phyloP scores from a whole-genome alignment of 2,329 filamentous ascomycete genomes.

The Venturiaceae sp. region DNA sequence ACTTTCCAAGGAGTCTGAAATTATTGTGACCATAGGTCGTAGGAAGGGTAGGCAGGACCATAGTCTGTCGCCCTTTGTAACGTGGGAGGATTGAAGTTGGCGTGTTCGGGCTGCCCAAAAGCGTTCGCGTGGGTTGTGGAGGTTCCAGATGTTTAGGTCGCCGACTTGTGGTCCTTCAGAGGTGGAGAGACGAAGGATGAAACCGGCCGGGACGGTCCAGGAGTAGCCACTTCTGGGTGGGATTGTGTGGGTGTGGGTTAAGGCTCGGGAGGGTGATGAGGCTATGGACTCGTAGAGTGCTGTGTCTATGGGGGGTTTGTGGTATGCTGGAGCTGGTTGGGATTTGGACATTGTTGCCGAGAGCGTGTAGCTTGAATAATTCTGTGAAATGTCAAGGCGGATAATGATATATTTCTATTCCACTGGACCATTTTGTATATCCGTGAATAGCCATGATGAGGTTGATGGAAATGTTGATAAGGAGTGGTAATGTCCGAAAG shows the following conservation, averaged over 20 bases:
- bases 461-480: background rate
- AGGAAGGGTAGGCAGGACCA: slow-evolving; percentile 74
- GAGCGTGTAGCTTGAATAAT: too few relatives aligned
- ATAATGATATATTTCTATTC: background rate
- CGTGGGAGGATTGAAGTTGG: slow-evolving; percentile 69
- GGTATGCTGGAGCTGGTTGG: slow-evolving; percentile 1
- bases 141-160: slow-evolving; percentile 76
- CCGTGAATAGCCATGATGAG: background rate
- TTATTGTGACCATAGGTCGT: slow-evolving; percentile 62
- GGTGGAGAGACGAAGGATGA: slow-evolving; percentile 63
- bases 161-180: slow-evolving; percentile 73
- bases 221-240: slow-evolving; percentile 66
- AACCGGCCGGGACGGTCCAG: slow-evolving; percentile 60
- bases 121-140: slow-evolving; percentile 63
- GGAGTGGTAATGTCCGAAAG: background rate
- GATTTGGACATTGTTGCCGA: background rate
- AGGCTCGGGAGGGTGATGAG: slow-evolving; percentile 11
- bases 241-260: slow-evolving; percentile 46
- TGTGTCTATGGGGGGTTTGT: slow-evolving; percentile 6
- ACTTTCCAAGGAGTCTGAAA: slow-evolving; percentile 53
- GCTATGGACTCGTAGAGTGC: slow-evolving; percentile 5
- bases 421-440: background rate
- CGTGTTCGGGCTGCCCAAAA: slow-evolving; percentile 76
- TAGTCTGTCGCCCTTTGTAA: slow-evolving; percentile 60
- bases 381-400: background rate